phyloP scores from a whole-genome alignment of 352 stramenopile genomes.

The Phytophthora megakarya region DNA sequence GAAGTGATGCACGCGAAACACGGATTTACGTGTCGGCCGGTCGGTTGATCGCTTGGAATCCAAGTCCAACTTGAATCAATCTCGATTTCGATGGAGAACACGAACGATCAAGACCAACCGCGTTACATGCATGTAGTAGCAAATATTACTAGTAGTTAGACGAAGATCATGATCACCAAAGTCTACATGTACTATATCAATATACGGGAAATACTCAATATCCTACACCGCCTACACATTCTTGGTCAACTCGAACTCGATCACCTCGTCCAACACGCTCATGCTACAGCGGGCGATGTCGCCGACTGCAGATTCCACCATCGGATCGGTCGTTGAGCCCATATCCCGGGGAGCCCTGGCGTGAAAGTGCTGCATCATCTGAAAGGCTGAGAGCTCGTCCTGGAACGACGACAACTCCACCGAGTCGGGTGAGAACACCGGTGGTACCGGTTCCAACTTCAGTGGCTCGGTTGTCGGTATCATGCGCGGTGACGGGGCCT shows the following conservation, averaged over 20 bases:
- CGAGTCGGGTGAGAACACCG: slow-evolving; percentile 33
- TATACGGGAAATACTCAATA: slow-evolving; percentile 34
- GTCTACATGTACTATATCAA: slow-evolving; percentile 41
- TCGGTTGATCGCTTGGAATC: slow-evolving; percentile 7
- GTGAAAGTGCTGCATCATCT: slow-evolving; percentile 22
- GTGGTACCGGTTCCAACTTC: slow-evolving; percentile 24
- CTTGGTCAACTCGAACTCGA: slow-evolving; percentile 52
- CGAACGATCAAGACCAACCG: neutral
- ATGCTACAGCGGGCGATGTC: slow-evolving; percentile 45
- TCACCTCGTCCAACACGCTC: slow-evolving; percentile 48
- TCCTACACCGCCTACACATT: slow-evolving; percentile 29
- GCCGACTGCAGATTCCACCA: slow-evolving; percentile 19
- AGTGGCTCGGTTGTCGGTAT: neutral
- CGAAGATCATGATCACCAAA: slow-evolving; percentile 11
- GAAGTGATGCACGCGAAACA: slow-evolving; percentile 22
- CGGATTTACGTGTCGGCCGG: slow-evolving; percentile 24
- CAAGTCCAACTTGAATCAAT: too few relatives aligned
- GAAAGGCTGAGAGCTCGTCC: slow-evolving; percentile 31
- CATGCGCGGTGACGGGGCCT: slow-evolving; percentile 9
- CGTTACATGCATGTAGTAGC: slow-evolving; percentile 1
- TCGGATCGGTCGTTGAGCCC: neutral
- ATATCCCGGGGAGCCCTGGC: slow-evolving; percentile 9
- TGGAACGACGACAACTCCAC: slow-evolving; percentile 36
- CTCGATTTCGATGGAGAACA: neutral
- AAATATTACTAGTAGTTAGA: too few relatives aligned